Evolutionary conservation across 2,329 filamentous ascomycete genomes (phyloP), one percentile per base, ranked within the genome.

Genomic region (Pestalotiopsis sp.): DNA sequence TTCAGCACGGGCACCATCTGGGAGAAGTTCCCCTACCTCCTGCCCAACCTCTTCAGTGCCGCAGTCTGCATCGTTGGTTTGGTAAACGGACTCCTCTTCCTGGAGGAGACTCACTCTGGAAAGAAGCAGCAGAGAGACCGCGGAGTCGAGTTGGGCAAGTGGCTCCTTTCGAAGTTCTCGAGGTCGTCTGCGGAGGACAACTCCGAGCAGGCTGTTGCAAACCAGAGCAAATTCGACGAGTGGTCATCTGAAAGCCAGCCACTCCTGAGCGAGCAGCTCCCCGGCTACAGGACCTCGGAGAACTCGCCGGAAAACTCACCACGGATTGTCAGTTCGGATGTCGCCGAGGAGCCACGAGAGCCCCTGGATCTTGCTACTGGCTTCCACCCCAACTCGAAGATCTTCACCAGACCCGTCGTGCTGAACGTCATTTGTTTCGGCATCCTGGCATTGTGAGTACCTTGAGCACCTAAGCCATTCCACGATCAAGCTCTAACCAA

Each of bases 101-200:
- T 99, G 67, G 94, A 99, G 78, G 96, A 99, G 82, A 98, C 96
- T 1, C 96, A 99, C 77, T 88, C 91, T 64, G 90, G 93, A 78
- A 92, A 92, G 83, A 97, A 93, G 82, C 80, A 90, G 72, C 86
- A 90, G 68, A 89, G 88, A 59, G 96, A 99, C 79, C 84, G 87
- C 45, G 95, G 95, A 4, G 81, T 92, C 14, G 92, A 95, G 77
- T 76, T 93, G 25, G 95, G 96, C 69, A 86, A 91, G 75, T 92
- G 90, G 85, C 83, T 98, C 49, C 71, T 89, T 20, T 80, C 80
- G 4, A 79, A 83, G 65, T 73, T 88, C 12, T 75, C 79, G 1
- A 72, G 79, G 61, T 78, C 81, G 72, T 75, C 75, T 67, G 38
- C 75, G 69, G 71, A 79, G 64, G 70, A 77, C 49, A 71, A 79